Base-by-base conservation (phyloP, 331 rosid species). In the Rosa hybrid region DNA sequence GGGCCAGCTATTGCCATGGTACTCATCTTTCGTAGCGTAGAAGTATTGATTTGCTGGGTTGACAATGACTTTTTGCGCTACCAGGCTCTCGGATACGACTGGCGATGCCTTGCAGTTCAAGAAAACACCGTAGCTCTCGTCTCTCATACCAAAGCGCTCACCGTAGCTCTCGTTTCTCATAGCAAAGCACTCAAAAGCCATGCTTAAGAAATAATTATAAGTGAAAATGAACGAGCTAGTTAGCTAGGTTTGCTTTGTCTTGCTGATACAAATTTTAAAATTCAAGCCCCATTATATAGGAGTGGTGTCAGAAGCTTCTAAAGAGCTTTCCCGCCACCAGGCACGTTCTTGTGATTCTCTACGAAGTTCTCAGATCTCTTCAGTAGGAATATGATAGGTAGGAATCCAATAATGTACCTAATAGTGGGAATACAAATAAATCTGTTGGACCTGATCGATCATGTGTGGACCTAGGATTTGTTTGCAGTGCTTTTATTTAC, bases 191-290 rank as follows among this genome's bases (percentile, higher is more conserved):
- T 75, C 53, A 75, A 42, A 7, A 59, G 71, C 57, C 79, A 75
- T 75, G 56, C 57, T 75, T 38, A 67, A 17, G 72, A 67, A 17
- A 18, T 21, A 23, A 5, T 25, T 21, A 44, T 12, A 75, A 44
- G 16, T 16, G 45, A 1, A 27, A 56, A 74, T 12, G 38, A 41
- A 75, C 23, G 39, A 63, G 16, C 69, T 27, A 74, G 39, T 23
- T 76, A 69, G 13, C 34, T 12, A 68, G 49, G 18, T 56, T 78
- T 70, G 23, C 23, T 44, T 79, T 70, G 71, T 53, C 45, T 79
- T 71, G 27, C 76, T 71, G 42, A 8, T 41, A 44, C 25, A 44
- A 11, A 57, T 20, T 41, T 56, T 12, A 57, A 46, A 34, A 62
- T 11, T 3, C 45, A 57, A 21, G 14, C 4, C 56, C 23, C 76